A percentile compares a stretch with the other conserved stretches of the same genome.
These are phyloP conservation scores for Dryas octopetala DNA, from an alignment of 306 rosid species.

Conservation along the genomic window DNA sequence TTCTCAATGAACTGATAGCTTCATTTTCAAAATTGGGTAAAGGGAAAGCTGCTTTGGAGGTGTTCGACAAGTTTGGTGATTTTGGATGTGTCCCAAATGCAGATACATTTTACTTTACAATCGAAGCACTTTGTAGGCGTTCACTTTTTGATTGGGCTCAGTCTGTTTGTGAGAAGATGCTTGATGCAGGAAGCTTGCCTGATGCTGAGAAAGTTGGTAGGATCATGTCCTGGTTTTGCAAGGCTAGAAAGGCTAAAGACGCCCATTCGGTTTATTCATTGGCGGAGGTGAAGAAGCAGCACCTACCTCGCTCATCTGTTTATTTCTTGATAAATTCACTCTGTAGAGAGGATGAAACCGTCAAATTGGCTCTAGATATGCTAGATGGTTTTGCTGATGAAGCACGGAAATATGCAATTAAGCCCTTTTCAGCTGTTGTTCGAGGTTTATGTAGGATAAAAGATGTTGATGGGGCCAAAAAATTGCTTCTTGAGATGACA, in stretches of 20 bases:
- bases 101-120: constrained; percentile 54
- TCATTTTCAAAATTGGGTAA: constrained; percentile 61
- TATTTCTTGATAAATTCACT: constrained; percentile 46
- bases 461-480: constrained; percentile 56
- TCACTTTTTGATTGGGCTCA: constrained; percentile 50
- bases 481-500: constrained; percentile 60
- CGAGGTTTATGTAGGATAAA: constrained; percentile 61
- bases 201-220: constrained; percentile 56
- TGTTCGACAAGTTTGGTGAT: constrained; percentile 47
- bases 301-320: constrained; percentile 34
- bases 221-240: constrained; percentile 66
- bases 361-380: constrained; percentile 54
- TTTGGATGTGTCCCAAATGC: constrained; percentile 55
- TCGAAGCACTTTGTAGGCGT: constrained; percentile 66
- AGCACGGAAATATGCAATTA: constrained; percentile 47
- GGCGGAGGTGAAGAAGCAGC: constrained; percentile 45
- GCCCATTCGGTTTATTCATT: constrained; percentile 52
- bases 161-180: constrained; percentile 57
- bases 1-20: constrained; percentile 51
- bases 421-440: constrained; percentile 59
- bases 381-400: constrained; percentile 50
- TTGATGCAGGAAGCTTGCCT: constrained; percentile 47
- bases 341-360: constrained; percentile 49
- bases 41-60: constrained; percentile 71
- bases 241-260: constrained; percentile 50